Conservation (phyloP, 2,329 filamentous ascomycete species). For the Diaporthe velutina region DNA sequence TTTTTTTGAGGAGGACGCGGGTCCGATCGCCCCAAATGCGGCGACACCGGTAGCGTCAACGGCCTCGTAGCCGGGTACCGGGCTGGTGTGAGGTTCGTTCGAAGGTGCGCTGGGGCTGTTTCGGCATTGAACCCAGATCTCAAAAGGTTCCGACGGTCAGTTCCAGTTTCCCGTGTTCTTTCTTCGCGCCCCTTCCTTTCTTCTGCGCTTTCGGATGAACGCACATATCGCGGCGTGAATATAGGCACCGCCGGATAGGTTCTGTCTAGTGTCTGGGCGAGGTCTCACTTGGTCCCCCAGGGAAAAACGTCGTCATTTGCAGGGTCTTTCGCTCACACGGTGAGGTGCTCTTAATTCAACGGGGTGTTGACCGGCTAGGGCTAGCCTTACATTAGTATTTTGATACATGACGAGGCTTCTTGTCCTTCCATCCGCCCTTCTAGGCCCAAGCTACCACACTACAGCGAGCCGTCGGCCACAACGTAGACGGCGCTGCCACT, state of each 20-base stretch:
- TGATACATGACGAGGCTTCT: background rate
- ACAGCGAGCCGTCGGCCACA: slow-evolving; percentile 48
- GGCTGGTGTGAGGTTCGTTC: slow-evolving; percentile 26
- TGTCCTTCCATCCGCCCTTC: background rate
- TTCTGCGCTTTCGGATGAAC: slow-evolving; percentile 9
- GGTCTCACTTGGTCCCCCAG: background rate
- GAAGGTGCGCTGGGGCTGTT: slow-evolving; percentile 20
- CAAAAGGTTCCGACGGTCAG: background rate
- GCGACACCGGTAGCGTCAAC: slow-evolving; percentile 14
- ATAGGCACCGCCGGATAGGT: background rate
- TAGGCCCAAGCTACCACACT: background rate
- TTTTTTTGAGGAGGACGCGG: background rate
- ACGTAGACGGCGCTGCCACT: slow-evolving; percentile 74
- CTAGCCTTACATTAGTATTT: slow-evolving; percentile 16
- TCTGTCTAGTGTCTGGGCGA: background rate
- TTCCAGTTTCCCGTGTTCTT: background rate
- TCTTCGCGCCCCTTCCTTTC: background rate
- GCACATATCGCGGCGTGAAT: slow-evolving; percentile 6
- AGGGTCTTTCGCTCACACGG: background rate
- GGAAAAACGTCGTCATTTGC: background rate
- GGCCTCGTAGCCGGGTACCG: slow-evolving; percentile 14
- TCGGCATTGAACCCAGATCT: background rate
- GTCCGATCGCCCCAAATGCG: slow-evolving; percentile 1
- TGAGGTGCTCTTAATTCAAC: slow-evolving; percentile 14
- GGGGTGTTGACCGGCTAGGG: background rate